Percentiles rank a stretch among this genome's conserved stretches.
phyloP scores from a whole-genome alignment of 495 filamentous ascomycete genomes.

The Xylaria palmicola region DNA sequence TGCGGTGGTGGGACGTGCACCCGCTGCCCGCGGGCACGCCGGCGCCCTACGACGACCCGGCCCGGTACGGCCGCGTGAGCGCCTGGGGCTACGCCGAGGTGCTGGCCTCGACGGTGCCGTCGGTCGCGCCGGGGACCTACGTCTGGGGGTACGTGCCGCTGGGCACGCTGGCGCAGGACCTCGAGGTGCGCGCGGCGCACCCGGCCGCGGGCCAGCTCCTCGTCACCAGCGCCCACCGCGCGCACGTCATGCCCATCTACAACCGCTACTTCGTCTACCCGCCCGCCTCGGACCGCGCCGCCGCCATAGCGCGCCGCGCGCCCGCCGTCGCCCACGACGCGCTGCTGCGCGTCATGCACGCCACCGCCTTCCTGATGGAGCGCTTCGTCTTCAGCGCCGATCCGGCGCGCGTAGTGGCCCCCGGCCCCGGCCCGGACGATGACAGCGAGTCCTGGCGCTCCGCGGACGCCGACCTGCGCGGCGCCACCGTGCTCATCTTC shows the following conservation, averaged over 20 bases:
- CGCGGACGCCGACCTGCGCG: constrained; percentile 46
- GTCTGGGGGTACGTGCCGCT: constrained; percentile 44
- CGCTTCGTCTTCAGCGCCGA: constrained; percentile 46
- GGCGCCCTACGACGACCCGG: constrained; percentile 50
- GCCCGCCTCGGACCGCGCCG: constrained; percentile 9
- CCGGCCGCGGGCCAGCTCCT: constrained; percentile 36
- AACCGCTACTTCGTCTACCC: constrained; percentile 46
- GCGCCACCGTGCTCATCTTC: constrained; percentile 40
- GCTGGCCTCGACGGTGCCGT: constrained; percentile 42
- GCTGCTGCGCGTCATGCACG: constrained; percentile 43
- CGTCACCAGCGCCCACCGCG: constrained; percentile 40
- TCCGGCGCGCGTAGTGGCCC: constrained; percentile 33
- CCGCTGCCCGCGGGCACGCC: constrained; percentile 39
- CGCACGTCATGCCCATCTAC: constrained; percentile 50
- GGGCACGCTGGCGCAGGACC: constrained; percentile 34
- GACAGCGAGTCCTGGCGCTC: neutral
- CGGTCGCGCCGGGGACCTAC: constrained; percentile 31
- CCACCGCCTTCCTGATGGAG: constrained; percentile 48
- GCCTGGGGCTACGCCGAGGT: constrained; percentile 58
- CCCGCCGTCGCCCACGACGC: constrained; percentile 40
- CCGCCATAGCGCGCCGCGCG: constrained; percentile 17
- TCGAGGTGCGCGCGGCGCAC: constrained; percentile 33
- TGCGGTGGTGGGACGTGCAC: constrained; percentile 52
- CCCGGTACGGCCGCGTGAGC: constrained; percentile 52
- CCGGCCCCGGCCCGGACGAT: constrained; percentile 31